Evolutionary conservation across 2,329 filamentous ascomycete genomes (phyloP).

Genomic region (Lojkania enalia): DNA sequence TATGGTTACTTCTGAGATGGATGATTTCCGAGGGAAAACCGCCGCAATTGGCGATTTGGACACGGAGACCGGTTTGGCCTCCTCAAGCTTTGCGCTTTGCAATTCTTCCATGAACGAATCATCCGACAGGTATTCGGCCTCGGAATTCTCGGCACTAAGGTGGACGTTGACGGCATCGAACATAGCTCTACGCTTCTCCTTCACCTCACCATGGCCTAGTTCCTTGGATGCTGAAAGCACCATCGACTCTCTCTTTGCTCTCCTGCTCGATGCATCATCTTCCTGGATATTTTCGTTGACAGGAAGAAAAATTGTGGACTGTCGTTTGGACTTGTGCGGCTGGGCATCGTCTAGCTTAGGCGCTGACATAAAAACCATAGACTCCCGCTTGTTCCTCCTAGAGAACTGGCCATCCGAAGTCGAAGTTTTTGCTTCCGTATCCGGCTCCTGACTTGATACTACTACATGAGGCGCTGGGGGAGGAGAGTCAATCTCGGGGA

Average conservation of each 20-base stretch:
- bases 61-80: slow-evolving; percentile 76
- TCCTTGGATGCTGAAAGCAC: slow-evolving; percentile 26
- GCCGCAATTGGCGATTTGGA: slow-evolving; percentile 81
- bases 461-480: neutral
- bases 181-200: slow-evolving; percentile 46
- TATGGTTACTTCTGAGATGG: slow-evolving; percentile 26
- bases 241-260: slow-evolving; percentile 35
- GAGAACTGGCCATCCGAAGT: slow-evolving; percentile 8
- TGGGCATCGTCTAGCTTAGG: slow-evolving; percentile 16
- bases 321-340: slow-evolving; percentile 32
- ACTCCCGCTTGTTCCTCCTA: slow-evolving; percentile 18
- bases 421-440: slow-evolving; percentile 12
- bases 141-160: slow-evolving; percentile 44
- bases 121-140: slow-evolving; percentile 65
- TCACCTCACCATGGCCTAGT: slow-evolving; percentile 32
- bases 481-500: slow-evolving; percentile 34
- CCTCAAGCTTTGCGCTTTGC: slow-evolving; percentile 76
- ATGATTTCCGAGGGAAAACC: slow-evolving; percentile 53
- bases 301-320: slow-evolving; percentile 38
- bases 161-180: slow-evolving; percentile 46
- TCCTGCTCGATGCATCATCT: slow-evolving; percentile 22
- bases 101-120: slow-evolving; percentile 85
- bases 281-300: slow-evolving; percentile 19
- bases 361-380: slow-evolving; percentile 24
- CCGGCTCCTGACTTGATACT: slow-evolving; percentile 22